phyloP scores from a whole-genome alignment of 2,329 filamentous ascomycete genomes.

The Colletotrichum tropicicola region DNA sequence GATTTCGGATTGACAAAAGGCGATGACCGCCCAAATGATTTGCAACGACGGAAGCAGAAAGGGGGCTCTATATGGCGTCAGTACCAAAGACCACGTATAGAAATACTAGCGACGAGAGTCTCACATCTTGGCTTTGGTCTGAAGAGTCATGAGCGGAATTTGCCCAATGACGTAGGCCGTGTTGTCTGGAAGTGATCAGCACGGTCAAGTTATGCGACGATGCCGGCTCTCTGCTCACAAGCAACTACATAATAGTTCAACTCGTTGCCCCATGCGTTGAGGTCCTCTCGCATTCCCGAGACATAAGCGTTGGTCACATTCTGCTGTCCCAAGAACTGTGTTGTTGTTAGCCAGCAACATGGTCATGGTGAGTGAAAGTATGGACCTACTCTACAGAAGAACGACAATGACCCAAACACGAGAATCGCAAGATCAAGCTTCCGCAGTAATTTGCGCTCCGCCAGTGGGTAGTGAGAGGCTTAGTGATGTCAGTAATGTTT shows the following conservation, averaged over 20 bases:
- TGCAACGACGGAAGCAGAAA: conserved; percentile 35
- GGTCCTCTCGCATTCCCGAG: conserved; percentile 38
- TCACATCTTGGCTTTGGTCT: conserved; percentile 38
- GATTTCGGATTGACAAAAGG: conserved; percentile 36
- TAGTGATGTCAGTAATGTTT: background rate
- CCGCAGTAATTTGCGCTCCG: conserved; percentile 36
- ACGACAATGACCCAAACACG: conserved; percentile 30
- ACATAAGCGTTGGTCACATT: conserved; percentile 39
- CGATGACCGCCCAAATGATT: conserved; percentile 37
- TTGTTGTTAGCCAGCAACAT: background rate
- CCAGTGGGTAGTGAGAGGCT: conserved; percentile 37
- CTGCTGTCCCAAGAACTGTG: conserved; percentile 37
- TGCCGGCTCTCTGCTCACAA: too few relatives aligned
- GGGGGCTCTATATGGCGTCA: conserved; percentile 30
- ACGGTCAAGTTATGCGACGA: accelerated
- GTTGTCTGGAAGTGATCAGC: conserved; percentile 33
- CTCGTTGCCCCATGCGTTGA: conserved; percentile 37
- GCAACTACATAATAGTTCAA: conserved; percentile 35
- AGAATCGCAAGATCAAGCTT: conserved; percentile 38
- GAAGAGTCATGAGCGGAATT: conserved; percentile 42
- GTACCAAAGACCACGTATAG: background rate
- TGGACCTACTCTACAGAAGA: conserved; percentile 26
- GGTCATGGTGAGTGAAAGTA: accelerated
- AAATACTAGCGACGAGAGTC: background rate
- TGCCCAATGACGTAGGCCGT: conserved; percentile 36